Evolutionary conservation across 164 flowering plant genomes (phyloP).

Genomic region (Paratinospora sagittata): DNA sequence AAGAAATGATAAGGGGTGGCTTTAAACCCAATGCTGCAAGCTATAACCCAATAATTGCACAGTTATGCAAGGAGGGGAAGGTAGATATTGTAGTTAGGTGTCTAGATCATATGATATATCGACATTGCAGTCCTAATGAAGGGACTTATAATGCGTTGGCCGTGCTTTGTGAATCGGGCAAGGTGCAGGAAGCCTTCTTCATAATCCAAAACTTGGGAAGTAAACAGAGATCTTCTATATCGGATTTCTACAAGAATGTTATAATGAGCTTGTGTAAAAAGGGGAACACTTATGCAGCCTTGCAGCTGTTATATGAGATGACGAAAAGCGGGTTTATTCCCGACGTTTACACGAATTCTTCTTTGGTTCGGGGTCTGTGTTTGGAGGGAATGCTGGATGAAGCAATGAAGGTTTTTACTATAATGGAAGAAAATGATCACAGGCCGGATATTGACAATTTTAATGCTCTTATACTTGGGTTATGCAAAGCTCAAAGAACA

Average conservation of each 20-base stretch:
- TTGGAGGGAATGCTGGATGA: conserved; percentile 74
- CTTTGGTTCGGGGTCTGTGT: conserved; percentile 79
- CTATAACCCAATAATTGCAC: conserved; percentile 69
- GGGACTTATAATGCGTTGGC: conserved; percentile 83
- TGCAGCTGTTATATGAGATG: conserved; percentile 76
- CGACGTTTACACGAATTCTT: conserved; percentile 65
- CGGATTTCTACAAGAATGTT: conserved; percentile 57
- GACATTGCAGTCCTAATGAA: conserved; percentile 57
- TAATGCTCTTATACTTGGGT: conserved; percentile 73
- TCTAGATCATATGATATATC: conserved; percentile 57
- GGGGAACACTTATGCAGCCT: conserved; percentile 73
- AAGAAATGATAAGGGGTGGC: conserved; percentile 44
- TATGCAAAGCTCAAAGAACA: conserved; percentile 57
- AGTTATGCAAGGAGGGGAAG: conserved; percentile 61
- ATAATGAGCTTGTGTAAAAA: conserved; percentile 68
- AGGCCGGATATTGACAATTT: conserved; percentile 56
- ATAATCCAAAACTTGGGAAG: conserved; percentile 56
- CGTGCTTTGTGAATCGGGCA: conserved; percentile 50
- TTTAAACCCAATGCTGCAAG: conserved; percentile 58
- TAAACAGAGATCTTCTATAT: conserved; percentile 39
- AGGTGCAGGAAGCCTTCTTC: conserved; percentile 66
- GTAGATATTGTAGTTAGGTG: conserved; percentile 51
- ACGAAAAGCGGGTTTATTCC: conserved; percentile 63
- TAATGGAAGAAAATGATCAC: conserved; percentile 57
- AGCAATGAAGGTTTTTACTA: conserved; percentile 51